Evolutionary conservation across 345 rosid species (phyloP).

Genomic region (Citrus hindsii): DNA sequence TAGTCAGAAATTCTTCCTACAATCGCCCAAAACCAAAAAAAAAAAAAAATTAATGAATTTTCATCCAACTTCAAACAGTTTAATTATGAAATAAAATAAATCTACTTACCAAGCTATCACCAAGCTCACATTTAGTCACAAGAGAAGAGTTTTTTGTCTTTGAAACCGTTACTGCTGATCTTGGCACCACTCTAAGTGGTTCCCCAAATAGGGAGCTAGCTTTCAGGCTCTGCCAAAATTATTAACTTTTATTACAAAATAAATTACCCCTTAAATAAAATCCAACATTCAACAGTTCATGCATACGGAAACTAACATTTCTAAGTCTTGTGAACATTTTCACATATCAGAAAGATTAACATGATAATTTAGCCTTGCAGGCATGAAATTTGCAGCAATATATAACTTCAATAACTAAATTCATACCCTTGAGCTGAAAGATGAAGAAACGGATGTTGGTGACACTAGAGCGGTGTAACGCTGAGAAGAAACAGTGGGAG

Average conservation of each 20-base stretch:
- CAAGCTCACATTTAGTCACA: constrained; percentile 81
- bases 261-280: background rate
- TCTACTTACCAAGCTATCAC: constrained; percentile 78
- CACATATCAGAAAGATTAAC: background rate
- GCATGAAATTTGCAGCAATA: background rate
- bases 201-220: constrained; percentile 72
- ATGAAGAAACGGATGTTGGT: constrained; percentile 49
- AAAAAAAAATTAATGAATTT: background rate
- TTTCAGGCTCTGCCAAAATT: constrained; percentile 33
- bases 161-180: constrained; percentile 43
- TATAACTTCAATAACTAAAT: background rate
- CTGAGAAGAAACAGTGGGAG: constrained; percentile 67
- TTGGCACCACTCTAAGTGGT: constrained; percentile 51
- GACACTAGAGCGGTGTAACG: constrained; percentile 59
- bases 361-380: background rate
- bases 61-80: background rate
- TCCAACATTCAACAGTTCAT: background rate
- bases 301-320: background rate
- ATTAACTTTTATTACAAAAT: background rate
- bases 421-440: constrained; percentile 65
- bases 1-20: constrained; percentile 87
- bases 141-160: constrained; percentile 49
- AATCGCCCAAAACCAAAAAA: background rate
- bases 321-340: background rate
- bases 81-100: background rate